Percentiles rank a stretch among this genome's conserved stretches.
Conservation (phyloP, 1,139 yeast species). For the Geotrichum phurueaensis region DNA sequence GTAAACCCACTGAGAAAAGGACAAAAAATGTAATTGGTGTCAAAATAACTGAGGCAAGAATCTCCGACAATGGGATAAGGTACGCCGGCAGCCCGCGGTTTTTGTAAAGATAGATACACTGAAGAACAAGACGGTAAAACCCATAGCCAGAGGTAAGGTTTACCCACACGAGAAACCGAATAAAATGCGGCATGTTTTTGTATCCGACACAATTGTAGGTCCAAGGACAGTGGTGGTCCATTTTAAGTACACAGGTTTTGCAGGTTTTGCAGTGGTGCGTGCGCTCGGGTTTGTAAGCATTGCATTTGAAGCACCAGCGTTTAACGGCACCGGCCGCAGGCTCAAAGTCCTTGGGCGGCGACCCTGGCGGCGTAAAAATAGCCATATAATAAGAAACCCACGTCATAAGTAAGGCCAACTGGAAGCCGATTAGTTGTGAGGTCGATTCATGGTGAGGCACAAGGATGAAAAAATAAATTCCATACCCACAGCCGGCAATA, state of each 20-base stretch:
- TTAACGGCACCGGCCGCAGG: constrained; percentile 44
- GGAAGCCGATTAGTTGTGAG: constrained; percentile 44
- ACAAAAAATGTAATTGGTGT: constrained; percentile 57
- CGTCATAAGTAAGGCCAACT: constrained; percentile 47
- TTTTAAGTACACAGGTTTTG: constrained; percentile 54
- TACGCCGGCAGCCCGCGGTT: constrained; percentile 56
- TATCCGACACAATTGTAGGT: constrained; percentile 80
- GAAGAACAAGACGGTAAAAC: constrained; percentile 40
- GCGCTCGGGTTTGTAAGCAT: constrained; percentile 63
- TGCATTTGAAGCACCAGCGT: constrained; percentile 62
- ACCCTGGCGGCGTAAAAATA: constrained; percentile 52
- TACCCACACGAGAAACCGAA: constrained; percentile 71
- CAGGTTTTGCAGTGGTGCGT: constrained; percentile 67
- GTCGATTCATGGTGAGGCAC: constrained; percentile 39
- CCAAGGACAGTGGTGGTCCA: constrained; percentile 93
- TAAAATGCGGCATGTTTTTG: constrained; percentile 71
- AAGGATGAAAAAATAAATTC: constrained; percentile 56
- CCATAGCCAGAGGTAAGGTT: constrained; percentile 50
- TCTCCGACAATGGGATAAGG: constrained; percentile 48
- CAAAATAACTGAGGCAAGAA: constrained; percentile 52
- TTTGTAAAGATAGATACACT: constrained; percentile 46
- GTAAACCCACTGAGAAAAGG: constrained; percentile 48
- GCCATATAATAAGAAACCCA: constrained; percentile 72
- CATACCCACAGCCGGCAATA: constrained; percentile 58
- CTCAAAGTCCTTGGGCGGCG: constrained; percentile 43